A percentile compares a stretch with the other conserved stretches of the same genome.
phyloP scores from a whole-genome alignment of 164 flowering plant genomes.

The Sextonia rubra region DNA sequence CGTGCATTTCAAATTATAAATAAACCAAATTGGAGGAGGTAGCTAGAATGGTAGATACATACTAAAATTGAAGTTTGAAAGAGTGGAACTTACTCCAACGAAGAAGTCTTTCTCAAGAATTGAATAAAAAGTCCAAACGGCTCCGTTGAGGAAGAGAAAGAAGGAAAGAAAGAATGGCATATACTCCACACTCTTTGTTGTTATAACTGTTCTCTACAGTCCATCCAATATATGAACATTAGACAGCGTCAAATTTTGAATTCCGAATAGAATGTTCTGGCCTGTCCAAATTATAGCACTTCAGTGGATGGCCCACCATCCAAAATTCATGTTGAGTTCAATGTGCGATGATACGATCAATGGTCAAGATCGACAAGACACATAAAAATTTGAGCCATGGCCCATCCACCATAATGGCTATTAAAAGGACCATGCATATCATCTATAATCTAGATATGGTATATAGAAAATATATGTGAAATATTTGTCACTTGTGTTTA shows the following conservation, averaged over 20 bases:
- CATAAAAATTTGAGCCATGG: neutral
- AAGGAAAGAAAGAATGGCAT: conserved; percentile 64
- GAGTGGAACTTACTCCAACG: conserved; percentile 36
- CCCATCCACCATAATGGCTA: too few species aligned
- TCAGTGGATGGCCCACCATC: too few species aligned
- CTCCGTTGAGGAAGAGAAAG: conserved; percentile 49
- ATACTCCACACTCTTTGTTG: conserved; percentile 56
- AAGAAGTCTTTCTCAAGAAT: conserved; percentile 37
- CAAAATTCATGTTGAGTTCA: too few species aligned
- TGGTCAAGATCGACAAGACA: neutral
- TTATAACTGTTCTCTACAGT: conserved; percentile 43
- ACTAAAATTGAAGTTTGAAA: neutral
- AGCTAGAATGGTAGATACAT: neutral
- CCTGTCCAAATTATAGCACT: too few species aligned
- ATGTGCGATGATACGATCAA: too few species aligned
- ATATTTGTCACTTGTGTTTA: too few species aligned
- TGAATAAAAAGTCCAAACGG: conserved; percentile 41
- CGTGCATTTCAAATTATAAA: neutral
- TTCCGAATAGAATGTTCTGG: too few species aligned
- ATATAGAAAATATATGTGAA: too few species aligned
- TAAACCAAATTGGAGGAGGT: neutral
- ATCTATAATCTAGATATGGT: too few species aligned
- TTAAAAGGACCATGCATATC: too few species aligned
- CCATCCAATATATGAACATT: neutral
- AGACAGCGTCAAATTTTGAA: neutral